phyloP scores from a whole-genome alignment of 2,329 filamentous ascomycete genomes.

The Penicillium expansum region DNA sequence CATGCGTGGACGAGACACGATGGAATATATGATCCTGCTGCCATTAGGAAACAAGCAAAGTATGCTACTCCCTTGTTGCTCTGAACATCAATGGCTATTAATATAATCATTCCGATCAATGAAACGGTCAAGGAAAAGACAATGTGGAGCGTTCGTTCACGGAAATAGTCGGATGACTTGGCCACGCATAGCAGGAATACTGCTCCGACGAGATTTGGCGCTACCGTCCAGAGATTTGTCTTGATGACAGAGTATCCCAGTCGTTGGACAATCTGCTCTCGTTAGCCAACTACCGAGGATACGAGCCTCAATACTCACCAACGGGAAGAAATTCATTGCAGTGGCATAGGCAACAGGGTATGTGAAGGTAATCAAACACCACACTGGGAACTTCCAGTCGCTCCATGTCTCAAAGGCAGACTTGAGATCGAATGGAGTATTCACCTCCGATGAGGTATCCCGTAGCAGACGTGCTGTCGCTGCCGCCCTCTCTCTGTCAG shows the following conservation, averaged over 20 bases:
- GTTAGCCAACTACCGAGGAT: background rate
- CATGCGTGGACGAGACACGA: conserved; percentile 50
- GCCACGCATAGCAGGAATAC: conserved; percentile 47
- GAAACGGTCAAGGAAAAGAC: conserved; percentile 41
- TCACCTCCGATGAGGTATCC: conserved; percentile 45
- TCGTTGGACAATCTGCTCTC: conserved; percentile 40
- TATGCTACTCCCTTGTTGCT: conserved; percentile 47
- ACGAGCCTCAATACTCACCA: conserved; percentile 21
- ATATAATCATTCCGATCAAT: conserved; percentile 46
- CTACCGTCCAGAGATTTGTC: conserved; percentile 51
- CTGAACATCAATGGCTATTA: conserved; percentile 45
- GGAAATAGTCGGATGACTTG: conserved; percentile 46
- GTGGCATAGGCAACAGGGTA: conserved; percentile 51
- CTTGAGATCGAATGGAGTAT: conserved; percentile 39
- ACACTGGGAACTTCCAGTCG: conserved; percentile 44
- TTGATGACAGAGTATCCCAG: conserved; percentile 47
- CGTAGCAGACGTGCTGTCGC: conserved; percentile 46
- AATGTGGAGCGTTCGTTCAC: conserved; percentile 50
- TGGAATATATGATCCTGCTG: conserved; percentile 46
- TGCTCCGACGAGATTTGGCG: conserved; percentile 50
- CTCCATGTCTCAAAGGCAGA: conserved; percentile 47
- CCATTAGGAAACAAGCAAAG: conserved; percentile 52
- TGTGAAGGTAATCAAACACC: conserved; percentile 49
- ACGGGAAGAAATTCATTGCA: conserved; percentile 49
- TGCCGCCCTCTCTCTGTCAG: conserved; percentile 35